Evolutionary conservation across 2,329 filamentous ascomycete genomes (phyloP).

Genomic region (Phyllosticta citriasiana): DNA sequence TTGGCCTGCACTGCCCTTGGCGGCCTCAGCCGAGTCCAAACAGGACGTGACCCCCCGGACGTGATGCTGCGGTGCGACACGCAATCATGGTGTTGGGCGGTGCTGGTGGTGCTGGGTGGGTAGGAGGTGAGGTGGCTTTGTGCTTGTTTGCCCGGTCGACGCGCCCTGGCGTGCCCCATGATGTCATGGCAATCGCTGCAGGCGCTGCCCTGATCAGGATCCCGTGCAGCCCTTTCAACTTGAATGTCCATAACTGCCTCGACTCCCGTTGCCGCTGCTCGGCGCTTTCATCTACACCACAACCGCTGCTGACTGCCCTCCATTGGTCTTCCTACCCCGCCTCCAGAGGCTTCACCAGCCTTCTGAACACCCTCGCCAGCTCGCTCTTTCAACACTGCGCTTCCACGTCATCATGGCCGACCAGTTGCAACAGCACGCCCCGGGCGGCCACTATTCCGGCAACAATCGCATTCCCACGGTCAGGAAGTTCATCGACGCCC

Average conservation of each 20-base stretch:
- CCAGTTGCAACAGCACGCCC: slow-evolving; percentile 35
- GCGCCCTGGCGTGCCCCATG: slow-evolving; percentile 3
- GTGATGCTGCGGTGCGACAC: background rate
- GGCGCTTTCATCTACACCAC: background rate
- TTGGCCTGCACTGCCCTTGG: background rate
- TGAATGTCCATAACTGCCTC: background rate
- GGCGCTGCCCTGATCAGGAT: background rate
- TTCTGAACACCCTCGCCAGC: background rate
- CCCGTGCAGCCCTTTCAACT: background rate
- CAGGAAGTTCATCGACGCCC: slow-evolving; percentile 66
- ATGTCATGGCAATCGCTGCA: slow-evolving; percentile 4
- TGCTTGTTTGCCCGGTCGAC: background rate
- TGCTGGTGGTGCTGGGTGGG: background rate
- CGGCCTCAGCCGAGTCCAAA: background rate
- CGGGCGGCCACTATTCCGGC: slow-evolving; percentile 68
- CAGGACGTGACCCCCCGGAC: background rate
- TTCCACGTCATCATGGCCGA: slow-evolving; percentile 15
- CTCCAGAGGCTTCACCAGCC: background rate
- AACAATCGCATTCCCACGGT: slow-evolving; percentile 80
- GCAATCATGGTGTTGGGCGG: background rate
- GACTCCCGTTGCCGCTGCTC: background rate
- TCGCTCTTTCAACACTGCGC: background rate
- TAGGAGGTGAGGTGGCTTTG: background rate
- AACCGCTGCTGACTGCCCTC: background rate
- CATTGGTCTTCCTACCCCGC: background rate